These are phyloP conservation scores for Thalassiosira ordinaria DNA, from an alignment of 352 stramenopile species.

Conservation along the genomic window DNA sequence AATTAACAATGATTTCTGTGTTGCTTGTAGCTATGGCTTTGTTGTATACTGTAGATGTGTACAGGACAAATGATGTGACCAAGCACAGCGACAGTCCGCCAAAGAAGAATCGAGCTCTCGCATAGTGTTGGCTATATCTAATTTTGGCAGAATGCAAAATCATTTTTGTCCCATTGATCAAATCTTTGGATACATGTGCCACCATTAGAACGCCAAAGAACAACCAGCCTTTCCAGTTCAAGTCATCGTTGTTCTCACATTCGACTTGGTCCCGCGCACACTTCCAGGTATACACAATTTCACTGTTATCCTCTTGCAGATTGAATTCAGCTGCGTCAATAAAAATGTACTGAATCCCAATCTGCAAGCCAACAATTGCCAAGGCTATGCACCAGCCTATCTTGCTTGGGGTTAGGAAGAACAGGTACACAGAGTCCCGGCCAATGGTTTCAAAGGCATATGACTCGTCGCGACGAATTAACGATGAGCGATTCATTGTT, in stretches of 20 bases:
- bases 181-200: background rate
- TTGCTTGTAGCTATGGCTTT: background rate
- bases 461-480: constrained; percentile 5
- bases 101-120: background rate
- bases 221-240: background rate
- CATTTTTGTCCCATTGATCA: background rate
- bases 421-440: constrained; percentile 21
- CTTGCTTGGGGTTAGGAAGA: constrained; percentile 34
- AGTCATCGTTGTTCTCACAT: background rate
- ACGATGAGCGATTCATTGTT: background rate
- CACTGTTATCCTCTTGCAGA: constrained; percentile 21
- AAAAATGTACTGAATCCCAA: constrained; percentile 20
- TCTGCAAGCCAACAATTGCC: constrained; percentile 5
- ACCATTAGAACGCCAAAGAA: background rate
- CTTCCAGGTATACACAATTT: constrained; percentile 6
- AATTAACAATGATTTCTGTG: constrained; percentile 11
- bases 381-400: constrained; percentile 15
- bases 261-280: background rate
- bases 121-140: background rate
- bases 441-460: constrained; percentile 32
- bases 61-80: background rate
- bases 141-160: background rate
- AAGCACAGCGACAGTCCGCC: background rate
- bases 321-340: constrained; percentile 8
- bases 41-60: background rate